Percentiles rank a stretch among this genome's conserved stretches.
phyloP scores from a whole-genome alignment of 2,329 filamentous ascomycete species.

The Neofusicoccum kwambonambiense region DNA sequence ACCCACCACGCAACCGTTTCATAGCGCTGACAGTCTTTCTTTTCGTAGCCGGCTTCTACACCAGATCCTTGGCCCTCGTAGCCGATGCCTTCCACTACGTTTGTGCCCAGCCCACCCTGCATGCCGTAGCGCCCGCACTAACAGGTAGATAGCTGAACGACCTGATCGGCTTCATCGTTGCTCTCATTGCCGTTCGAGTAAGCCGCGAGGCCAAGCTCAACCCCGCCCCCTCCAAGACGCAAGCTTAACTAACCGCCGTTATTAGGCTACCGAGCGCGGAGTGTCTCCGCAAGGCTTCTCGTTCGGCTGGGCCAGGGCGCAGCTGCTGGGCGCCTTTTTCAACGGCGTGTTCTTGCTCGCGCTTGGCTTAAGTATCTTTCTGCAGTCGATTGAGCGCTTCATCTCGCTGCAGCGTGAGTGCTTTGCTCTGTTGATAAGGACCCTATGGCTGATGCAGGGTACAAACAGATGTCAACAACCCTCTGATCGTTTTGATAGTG shows the following conservation, averaged over 20 bases:
- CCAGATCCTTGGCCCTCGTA: slow-evolving; percentile 67
- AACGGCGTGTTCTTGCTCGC: slow-evolving; percentile 74
- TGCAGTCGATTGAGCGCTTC: slow-evolving; percentile 73
- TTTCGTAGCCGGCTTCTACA: slow-evolving; percentile 63
- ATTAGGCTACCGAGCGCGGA: slow-evolving; percentile 47
- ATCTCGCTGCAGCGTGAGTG: slow-evolving; percentile 54
- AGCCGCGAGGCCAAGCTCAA: slow-evolving; percentile 22
- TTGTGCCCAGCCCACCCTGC: slow-evolving; percentile 26
- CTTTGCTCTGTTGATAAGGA: no score
- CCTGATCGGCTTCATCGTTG: slow-evolving; percentile 66
- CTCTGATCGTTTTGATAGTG: slow-evolving; percentile 66
- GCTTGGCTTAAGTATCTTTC: slow-evolving; percentile 68
- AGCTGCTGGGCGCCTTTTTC: slow-evolving; percentile 75
- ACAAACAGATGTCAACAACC: slow-evolving; percentile 59
- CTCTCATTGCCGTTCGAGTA: slow-evolving; percentile 63
- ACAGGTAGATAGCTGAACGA: slow-evolving; percentile 61
- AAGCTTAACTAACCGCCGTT: background rate
- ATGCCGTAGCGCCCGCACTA: background rate
- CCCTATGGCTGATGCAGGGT: no score
- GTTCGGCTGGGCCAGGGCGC: slow-evolving; percentile 75
- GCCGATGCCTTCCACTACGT: slow-evolving; percentile 80
- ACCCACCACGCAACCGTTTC: background rate
- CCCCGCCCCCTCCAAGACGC: background rate
- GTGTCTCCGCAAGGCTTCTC: slow-evolving; percentile 60
- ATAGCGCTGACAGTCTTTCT: slow-evolving; percentile 15